Conservation (phyloP, 2,329 filamentous ascomycete species). For the Xylaria sp. region DNA sequence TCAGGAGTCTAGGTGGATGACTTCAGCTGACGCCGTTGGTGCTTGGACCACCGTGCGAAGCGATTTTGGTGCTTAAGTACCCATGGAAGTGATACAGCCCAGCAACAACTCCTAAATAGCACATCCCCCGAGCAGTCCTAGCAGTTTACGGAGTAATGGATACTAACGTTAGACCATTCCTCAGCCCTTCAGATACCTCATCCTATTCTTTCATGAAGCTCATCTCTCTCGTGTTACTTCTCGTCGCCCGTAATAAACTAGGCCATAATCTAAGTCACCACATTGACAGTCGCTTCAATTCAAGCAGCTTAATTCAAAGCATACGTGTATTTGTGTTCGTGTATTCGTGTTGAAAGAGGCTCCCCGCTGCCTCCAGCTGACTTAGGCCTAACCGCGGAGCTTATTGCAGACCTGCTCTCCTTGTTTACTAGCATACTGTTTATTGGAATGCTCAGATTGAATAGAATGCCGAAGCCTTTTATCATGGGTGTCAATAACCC, state of each 20-base stretch:
- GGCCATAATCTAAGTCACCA: not conserved
- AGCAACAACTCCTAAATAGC: too few species aligned
- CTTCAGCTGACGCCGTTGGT: slow-evolving; percentile 13
- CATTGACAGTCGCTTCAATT: not conserved
- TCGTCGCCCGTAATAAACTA: too few species aligned
- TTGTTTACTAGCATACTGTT: not conserved
- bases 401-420: not conserved
- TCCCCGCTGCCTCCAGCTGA: not conserved
- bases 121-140: too few species aligned
- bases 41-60: slow-evolving; percentile 11
- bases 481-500: not conserved
- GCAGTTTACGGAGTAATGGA: too few species aligned
- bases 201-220: too few species aligned
- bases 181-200: too few species aligned
- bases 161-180: too few species aligned
- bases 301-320: too few species aligned
- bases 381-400: not conserved
- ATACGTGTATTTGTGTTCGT: too few species aligned
- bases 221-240: too few species aligned
- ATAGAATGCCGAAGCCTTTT: not conserved
- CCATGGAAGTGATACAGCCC: too few species aligned
- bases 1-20: not conserved
- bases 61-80: too few species aligned
- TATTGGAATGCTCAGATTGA: not conserved
- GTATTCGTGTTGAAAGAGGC: not conserved